Evolutionary conservation across 176 grass and related monocot genomes (phyloP), one percentile per base, ranked within the genome.

Genomic region (Aegilops longissima): DNA sequence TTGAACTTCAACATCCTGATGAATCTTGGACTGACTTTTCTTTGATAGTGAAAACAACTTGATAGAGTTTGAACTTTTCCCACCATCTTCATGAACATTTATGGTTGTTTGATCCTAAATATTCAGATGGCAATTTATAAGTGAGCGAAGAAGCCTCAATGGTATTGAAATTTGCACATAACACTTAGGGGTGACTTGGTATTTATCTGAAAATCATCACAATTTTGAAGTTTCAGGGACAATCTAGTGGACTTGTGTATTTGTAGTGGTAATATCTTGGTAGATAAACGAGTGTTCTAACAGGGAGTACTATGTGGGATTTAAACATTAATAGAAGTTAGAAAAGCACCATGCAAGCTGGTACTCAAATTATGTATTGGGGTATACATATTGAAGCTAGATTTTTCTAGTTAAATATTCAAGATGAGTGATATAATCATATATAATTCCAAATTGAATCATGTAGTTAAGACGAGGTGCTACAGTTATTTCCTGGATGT

Each of bases 401-500:
- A 5, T 7, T 54, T 54, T 54, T 54, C 51, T 54, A 17, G 51
- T 54, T 80, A 39, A 66, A 9, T 66, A 44, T 47, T 80, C 24
- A 66, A 66, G 78, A 27, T 29, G 39, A 47, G 17, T 66, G 36
- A 54, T 18, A 54, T 54, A 54, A 54, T 54, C 51, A 12, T 80
- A 80, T 13, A 80, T 13, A 31, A 31, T 47, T 80, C 16, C 16
- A 30, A 17, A 66, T 66, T 66, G 24, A 47, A 80, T 42, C 8
- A 44, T 33, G 40, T 30, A 80, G 13, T 80, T 80, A 80, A 80
- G 38, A 66, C 45, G 66, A 66, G 14, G 78, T 21, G 39, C 61
- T 80, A 20, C 38, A 31, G 9, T 80, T 45, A 30, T 45, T 29
- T 80, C 51, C 5, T 54, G 51, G 51, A 18, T 54, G 51, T 54